Base-by-base conservation (phyloP, 2,329 filamentous ascomycete genomes). In the Exophiala sideris region DNA sequence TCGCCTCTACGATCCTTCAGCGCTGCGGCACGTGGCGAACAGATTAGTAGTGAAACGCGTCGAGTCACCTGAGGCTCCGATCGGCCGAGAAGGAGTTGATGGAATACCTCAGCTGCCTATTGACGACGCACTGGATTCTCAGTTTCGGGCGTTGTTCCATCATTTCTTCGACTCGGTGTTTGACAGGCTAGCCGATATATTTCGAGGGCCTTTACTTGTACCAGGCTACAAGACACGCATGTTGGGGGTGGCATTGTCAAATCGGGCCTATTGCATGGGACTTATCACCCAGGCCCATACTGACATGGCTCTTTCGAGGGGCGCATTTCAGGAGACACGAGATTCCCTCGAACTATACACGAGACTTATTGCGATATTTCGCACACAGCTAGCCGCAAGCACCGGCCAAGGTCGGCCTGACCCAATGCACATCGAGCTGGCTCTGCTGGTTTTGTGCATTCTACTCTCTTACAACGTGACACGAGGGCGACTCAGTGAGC, bases 161-260 rank as follows among this genome's bases (percentile, higher is more conserved):
- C 49, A 52, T 47, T 52, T 52, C 49, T 52, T 52, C 32, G 16
- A 45, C 33, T 46, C 49, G 20, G 49, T 52, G 5, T 52, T 52
- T 41, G 42, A 52, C 34, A 32, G 35, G 8, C 49, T 52, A 32
- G 49, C 49, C 11, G 34, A 32, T 16, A 45, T 52, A 33, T 52
- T 52, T 41, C 49, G 49, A 21, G 49, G 49, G 5, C 41, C 41
- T 24, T 18, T 40, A 21, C 41, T 29, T 10, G 33, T 18, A 20
- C 44, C 49, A 5, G 42, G 34, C 11, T 47, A 52, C 24, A 52
- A 52, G 35, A 39, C 29, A 16, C 49, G 42, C 33, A 52, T 52
- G 49, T 20, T 52, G 21, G 21, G 12, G 2, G 36, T 47, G 5
- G 42, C 49, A 5, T 40, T 52, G 34, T 38, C 16, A 11, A 33